Evolutionary conservation across 768 basidiomycete genomes (phyloP).

Genomic region (Ramaria sp.): DNA sequence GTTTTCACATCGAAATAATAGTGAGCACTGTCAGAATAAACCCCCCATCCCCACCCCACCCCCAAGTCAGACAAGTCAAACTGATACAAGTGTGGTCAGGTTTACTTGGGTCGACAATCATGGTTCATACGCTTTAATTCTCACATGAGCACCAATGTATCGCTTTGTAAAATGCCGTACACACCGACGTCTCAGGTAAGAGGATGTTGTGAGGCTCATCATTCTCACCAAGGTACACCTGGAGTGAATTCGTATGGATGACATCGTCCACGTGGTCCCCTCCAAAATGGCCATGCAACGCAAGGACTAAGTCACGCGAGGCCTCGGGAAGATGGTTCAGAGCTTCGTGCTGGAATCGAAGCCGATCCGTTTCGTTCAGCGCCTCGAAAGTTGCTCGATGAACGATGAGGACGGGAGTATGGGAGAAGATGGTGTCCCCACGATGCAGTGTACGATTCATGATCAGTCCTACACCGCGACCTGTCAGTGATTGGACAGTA

Average conservation of each 20-base stretch:
- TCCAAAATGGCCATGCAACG: background rate
- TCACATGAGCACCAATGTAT: no score
- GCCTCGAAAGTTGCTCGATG: background rate
- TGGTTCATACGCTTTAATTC: background rate
- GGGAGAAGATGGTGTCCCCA: background rate
- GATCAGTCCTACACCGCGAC: background rate
- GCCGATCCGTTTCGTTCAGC: background rate
- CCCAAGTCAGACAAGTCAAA: background rate
- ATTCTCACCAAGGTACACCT: background rate
- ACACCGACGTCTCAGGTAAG: background rate
- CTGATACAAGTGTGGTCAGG: background rate
- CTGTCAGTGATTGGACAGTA: background rate
- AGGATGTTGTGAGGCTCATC: background rate
- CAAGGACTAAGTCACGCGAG: background rate
- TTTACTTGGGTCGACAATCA: constrained; percentile 1
- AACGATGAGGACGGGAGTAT: background rate
- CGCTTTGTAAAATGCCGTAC: background rate
- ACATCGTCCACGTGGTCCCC: background rate
- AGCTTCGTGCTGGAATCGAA: background rate
- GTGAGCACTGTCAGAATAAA: background rate
- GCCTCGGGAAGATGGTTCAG: background rate
- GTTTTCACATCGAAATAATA: constrained; percentile 1
- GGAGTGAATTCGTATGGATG: background rate
- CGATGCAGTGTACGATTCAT: background rate
- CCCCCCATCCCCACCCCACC: no score